Evolutionary conservation across 2,329 filamentous ascomycete genomes (phyloP), one percentile per base, ranked within the genome.

Genomic region (Cladorrhinum sp.): DNA sequence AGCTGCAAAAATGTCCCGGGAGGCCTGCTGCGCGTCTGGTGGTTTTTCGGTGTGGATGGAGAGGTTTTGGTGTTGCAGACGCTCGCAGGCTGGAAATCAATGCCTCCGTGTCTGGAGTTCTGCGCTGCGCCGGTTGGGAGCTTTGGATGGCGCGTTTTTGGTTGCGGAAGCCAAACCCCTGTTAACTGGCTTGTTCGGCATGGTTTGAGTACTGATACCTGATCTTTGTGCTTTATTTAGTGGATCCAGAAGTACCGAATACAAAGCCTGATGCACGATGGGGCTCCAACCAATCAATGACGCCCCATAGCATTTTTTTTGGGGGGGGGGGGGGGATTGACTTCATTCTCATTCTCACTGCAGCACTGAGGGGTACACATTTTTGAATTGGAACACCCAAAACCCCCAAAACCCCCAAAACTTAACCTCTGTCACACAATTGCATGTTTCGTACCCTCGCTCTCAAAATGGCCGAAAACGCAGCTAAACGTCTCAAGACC

Each of bases 401-500:
- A n/a, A n/a, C n/a, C n/a, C 4, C 12, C 33, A 36, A 36, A 36
- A 36, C 2, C 26, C 26, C 4, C 8, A 36, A 36, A 36, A 36
- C 12, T 36, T 16, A 12, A 36, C 4, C 12, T 20, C 23, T 30
- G 24, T 33, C 18, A 14, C 48, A 57, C 10, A 12, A 52, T 58
- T 58, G 60, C 33, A 69, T 69, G 67, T 21, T 68, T 55, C 61
- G 65, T 20, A 49, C 57, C 16, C 20, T 62, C 24, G 16, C 53
- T 21, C 58, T 54, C 63, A 65, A 77, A 66, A 70, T 90, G 87
- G 81, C 87, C 70, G 85, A 91, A 81, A 84, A 80, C 73, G 83
- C 87, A 71, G 78, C 88, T 65, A 98, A 98, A 79, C 89, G 91
- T 75, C 79, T 96, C 74, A 96, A 96, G 83, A 91, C 88, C 69